A percentile compares a stretch with the other conserved stretches of the same genome.
Conservation (phyloP, 2,329 filamentous ascomycete species). For the Ceratocystis huliohia region DNA sequence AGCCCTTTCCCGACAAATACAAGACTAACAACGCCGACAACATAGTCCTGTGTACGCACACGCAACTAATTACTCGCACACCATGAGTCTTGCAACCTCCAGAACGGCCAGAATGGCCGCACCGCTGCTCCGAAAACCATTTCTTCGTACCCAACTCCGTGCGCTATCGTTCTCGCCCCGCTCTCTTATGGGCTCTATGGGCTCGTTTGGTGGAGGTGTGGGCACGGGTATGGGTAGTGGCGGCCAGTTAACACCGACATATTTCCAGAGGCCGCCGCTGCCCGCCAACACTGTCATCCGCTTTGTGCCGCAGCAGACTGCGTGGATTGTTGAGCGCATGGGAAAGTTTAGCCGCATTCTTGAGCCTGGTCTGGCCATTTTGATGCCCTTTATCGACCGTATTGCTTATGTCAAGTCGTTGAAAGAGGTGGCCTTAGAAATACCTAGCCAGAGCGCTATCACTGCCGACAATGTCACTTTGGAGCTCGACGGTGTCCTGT, state of each 20-base stretch:
- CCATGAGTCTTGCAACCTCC: conserved; percentile 16
- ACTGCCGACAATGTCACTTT: conserved; percentile 97
- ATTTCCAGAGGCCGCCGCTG: conserved; percentile 62
- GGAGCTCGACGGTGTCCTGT: conserved; percentile 89
- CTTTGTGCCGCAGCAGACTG: conserved; percentile 98
- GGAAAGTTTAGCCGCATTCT: conserved; percentile 91
- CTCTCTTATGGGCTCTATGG: conserved; percentile 27
- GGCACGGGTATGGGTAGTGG: conserved; percentile 17
- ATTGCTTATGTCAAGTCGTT: conserved; percentile 97
- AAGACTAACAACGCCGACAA: conserved; percentile 6
- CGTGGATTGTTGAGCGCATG: conserved; percentile 99
- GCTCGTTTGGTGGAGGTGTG: conserved; percentile 23
- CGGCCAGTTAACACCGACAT: conserved; percentile 48
- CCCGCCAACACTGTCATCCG: conserved; percentile 90
- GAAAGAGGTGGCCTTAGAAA: conserved; percentile 93
- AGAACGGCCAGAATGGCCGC: conserved; percentile 19
- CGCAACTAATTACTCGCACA: background rate
- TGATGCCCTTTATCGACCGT: conserved; percentile 82
- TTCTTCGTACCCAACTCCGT: conserved; percentile 16
- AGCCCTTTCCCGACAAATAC: background rate
- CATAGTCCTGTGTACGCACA: background rate
- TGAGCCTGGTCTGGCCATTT: conserved; percentile 76
- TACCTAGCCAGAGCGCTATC: conserved; percentile 93
- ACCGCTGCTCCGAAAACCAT: background rate
- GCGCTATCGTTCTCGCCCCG: conserved; percentile 25